phyloP scores from a whole-genome alignment of 495 filamentous ascomycete genomes.

The Penicillium robsamsonii region DNA sequence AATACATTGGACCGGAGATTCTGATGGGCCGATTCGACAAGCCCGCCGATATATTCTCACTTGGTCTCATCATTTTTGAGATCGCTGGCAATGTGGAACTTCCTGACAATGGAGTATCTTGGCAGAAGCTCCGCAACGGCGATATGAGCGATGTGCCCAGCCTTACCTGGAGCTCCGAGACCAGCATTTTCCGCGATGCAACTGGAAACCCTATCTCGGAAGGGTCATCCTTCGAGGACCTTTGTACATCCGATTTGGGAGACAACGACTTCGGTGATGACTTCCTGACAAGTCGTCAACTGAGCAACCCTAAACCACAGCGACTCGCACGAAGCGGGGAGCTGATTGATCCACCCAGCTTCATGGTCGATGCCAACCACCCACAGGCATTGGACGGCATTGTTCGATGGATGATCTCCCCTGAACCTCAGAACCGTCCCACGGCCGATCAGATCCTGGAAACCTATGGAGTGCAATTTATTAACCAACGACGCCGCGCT shows the following conservation, averaged over 20 bases:
- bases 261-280: constrained; percentile 42
- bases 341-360: constrained; percentile 71
- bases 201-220: constrained; percentile 63
- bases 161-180: constrained; percentile 73
- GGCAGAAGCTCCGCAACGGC: constrained; percentile 81
- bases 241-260: constrained; percentile 50
- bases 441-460: constrained; percentile 67
- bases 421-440: constrained; percentile 70
- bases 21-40: constrained; percentile 81
- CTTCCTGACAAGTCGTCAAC: constrained; percentile 30
- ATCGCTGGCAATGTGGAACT: constrained; percentile 87
- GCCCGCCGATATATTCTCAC: constrained; percentile 86
- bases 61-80: constrained; percentile 91
- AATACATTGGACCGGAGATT: constrained; percentile 93
- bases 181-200: constrained; percentile 67
- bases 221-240: constrained; percentile 48
- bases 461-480: constrained; percentile 71
- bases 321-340: constrained; percentile 56
- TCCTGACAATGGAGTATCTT: constrained; percentile 85
- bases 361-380: constrained; percentile 76
- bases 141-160: constrained; percentile 84
- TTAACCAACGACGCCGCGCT: constrained; percentile 66
- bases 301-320: constrained; percentile 28
- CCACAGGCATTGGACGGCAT: constrained; percentile 75
- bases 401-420: constrained; percentile 83